Conservation (phyloP, 441 rosid species). For the Erodium trifolium region DNA sequence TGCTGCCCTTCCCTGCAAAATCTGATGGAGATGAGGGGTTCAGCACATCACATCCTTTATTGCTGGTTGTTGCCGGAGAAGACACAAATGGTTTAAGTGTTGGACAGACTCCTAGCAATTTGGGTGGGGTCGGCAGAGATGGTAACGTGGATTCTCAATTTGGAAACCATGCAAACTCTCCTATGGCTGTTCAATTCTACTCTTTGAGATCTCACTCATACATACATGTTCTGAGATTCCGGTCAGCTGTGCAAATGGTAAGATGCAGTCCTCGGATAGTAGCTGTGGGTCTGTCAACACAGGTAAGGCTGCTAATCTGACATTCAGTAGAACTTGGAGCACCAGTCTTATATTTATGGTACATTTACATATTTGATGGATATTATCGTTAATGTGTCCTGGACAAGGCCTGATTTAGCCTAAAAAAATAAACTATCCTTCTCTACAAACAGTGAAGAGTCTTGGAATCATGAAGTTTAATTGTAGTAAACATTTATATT, state of each 20-base stretch:
- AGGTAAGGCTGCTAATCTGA: slow-evolving; percentile 44
- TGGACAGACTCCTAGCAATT: slow-evolving; percentile 26
- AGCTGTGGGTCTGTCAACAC: slow-evolving; percentile 81
- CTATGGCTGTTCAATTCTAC: slow-evolving; percentile 72
- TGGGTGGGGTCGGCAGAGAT: slow-evolving; percentile 47
- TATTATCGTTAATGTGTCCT: slow-evolving; percentile 13
- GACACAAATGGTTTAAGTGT: slow-evolving; percentile 38
- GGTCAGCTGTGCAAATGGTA: slow-evolving; percentile 88
- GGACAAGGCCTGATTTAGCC: not conserved
- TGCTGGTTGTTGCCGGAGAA: slow-evolving; percentile 77
- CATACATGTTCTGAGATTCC: slow-evolving; percentile 44
- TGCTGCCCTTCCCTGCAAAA: slow-evolving; percentile 74
- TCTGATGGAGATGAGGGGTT: slow-evolving; percentile 55
- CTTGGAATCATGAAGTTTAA: slow-evolving; percentile 2
- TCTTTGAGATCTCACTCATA: slow-evolving; percentile 51
- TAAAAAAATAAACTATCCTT: not conserved
- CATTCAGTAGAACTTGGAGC: slow-evolving; percentile 8
- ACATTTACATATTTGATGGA: slow-evolving; percentile 5
- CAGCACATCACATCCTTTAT: slow-evolving; percentile 73
- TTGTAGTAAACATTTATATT: not conserved
- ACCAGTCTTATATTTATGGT: slow-evolving; percentile 10
- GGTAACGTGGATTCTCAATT: slow-evolving; percentile 47
- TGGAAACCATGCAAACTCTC: slow-evolving; percentile 39
- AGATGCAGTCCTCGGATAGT: slow-evolving; percentile 80
- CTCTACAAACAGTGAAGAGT: not conserved